phyloP scores from a whole-genome alignment of 73 alveolate genomes.

The Paramecium biaurelia region DNA sequence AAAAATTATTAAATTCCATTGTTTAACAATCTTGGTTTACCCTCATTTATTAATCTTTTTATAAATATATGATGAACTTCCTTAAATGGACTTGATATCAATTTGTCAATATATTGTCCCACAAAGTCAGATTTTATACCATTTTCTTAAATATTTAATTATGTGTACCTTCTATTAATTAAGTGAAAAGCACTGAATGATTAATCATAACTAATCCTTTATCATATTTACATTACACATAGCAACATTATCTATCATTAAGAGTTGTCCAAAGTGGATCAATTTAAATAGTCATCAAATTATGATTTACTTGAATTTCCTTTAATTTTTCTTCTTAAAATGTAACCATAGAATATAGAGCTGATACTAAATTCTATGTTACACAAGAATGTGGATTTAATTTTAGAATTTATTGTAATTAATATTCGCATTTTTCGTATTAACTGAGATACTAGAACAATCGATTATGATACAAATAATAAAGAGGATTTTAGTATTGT shows the following conservation, averaged over 20 bases:
- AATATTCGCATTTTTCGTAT: background rate
- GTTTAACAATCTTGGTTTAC: background rate
- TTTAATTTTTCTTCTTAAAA: background rate
- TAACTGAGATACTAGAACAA: background rate
- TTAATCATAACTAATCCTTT: background rate
- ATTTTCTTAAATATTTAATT: background rate
- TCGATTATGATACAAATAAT: background rate
- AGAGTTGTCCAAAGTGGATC: background rate
- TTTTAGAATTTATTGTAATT: background rate
- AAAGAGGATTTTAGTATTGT: background rate
- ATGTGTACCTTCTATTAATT: background rate
- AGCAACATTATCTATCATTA: background rate
- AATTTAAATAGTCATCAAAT: background rate
- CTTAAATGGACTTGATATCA: background rate
- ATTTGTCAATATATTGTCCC: background rate
- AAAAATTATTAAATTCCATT: background rate
- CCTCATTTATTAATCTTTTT: background rate
- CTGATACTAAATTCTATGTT: background rate
- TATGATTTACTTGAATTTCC: background rate
- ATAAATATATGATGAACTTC: background rate
- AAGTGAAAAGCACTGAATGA: background rate
- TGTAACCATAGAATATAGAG: background rate
- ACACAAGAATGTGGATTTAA: background rate
- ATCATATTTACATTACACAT: background rate
- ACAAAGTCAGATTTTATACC: background rate